phyloP scores from a whole-genome alignment of 441 rosid species.

The Geranium incanum region DNA sequence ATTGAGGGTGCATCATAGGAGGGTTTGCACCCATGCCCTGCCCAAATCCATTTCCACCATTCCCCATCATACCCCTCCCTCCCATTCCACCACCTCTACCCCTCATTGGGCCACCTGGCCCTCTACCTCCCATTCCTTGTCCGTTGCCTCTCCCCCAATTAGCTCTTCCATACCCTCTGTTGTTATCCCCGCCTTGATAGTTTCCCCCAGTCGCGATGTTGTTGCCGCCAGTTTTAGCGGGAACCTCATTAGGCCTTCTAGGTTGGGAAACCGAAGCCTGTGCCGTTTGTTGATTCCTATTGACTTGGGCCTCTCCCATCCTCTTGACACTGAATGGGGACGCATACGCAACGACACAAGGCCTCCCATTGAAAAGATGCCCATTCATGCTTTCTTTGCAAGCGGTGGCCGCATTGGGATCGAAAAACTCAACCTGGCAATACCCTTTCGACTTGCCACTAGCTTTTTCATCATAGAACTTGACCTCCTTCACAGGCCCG shows the following conservation, averaged over 20 bases:
- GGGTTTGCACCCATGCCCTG: conserved; percentile 55
- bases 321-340: conserved; percentile 57
- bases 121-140: conserved; percentile 67
- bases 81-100: conserved; percentile 59
- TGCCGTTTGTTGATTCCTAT: conserved; percentile 50
- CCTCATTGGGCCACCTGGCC: conserved; percentile 69
- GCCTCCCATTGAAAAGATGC: conserved; percentile 55
- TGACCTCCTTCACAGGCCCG: conserved; percentile 73
- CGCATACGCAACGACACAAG: conserved; percentile 78
- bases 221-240: conserved; percentile 33
- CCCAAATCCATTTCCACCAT: conserved; percentile 70
- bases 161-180: conserved; percentile 57
- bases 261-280: conserved; percentile 32
- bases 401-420: conserved; percentile 56
- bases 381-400: conserved; percentile 87
- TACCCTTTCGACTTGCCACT: conserved; percentile 88
- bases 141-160: conserved; percentile 77
- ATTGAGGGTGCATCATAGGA: conserved; percentile 63
- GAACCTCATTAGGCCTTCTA: conserved; percentile 48
- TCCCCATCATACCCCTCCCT: conserved; percentile 67
- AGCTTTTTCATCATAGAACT: conserved; percentile 84
- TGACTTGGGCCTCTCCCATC: conserved; percentile 75
- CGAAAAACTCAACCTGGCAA: conserved; percentile 85
- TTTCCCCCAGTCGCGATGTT: conserved; percentile 47
- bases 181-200: conserved; percentile 65